Conservation (phyloP, 306 rosid species). For the Cucurbita ficifolia region DNA sequence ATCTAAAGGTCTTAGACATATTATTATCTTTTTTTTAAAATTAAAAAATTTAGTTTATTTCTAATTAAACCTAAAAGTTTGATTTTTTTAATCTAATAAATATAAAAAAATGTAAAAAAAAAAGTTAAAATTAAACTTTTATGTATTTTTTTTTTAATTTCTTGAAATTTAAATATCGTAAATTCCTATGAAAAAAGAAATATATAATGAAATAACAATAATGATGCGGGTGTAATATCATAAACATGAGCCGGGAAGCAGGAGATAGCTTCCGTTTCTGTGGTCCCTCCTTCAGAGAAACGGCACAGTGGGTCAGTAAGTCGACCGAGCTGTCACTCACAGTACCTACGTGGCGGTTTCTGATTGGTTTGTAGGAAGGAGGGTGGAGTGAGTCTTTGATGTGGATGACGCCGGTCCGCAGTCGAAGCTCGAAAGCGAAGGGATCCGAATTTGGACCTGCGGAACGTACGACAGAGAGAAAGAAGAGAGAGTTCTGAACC, state of each 20-base stretch:
- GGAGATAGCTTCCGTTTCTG: neutral
- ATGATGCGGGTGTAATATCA: neutral
- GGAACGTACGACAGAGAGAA: neutral
- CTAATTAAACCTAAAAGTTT: no score
- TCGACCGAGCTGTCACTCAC: constrained; percentile 10
- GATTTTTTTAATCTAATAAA: no score
- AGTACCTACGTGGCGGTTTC: neutral
- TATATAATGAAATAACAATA: neutral
- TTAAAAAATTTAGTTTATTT: no score
- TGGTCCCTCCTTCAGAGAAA: neutral
- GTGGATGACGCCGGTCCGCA: constrained; percentile 1
- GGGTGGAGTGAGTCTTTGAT: neutral
- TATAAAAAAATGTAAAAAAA: no score
- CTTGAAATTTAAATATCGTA: no score
- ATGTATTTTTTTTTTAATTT: no score
- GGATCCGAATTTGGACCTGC: neutral
- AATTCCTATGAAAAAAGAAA: no score
- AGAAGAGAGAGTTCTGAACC: neutral
- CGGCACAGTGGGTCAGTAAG: neutral
- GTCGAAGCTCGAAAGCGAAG: constrained; percentile 10
- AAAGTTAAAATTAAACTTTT: no score
- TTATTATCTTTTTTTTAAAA: no score
- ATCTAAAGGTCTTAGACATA: no score
- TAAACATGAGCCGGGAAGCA: neutral
- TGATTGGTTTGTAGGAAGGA: neutral